Percentiles rank a stretch among this genome's conserved stretches.
These are phyloP conservation scores for Gossypium arboreum DNA, from an alignment of 345 rosid species.

Conservation along the genomic window DNA sequence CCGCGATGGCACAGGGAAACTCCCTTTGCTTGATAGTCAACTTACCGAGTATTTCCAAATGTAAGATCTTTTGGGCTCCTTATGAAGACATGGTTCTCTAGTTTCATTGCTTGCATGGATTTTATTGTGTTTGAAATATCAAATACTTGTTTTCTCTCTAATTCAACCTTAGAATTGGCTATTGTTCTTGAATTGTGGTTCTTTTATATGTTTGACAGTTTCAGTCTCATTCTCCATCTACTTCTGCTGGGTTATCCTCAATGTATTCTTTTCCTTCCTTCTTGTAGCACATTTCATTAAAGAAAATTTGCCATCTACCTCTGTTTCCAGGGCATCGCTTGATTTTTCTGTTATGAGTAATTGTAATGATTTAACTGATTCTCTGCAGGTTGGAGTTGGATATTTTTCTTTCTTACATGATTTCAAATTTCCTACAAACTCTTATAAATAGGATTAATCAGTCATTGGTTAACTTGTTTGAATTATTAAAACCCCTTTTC, in stretches of 20 bases:
- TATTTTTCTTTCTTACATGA: not conserved
- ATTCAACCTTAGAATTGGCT: not conserved
- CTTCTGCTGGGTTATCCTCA: not conserved
- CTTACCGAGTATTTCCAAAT: conserved; percentile 77
- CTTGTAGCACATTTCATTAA: not conserved
- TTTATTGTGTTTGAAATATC: not conserved
- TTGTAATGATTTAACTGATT: not conserved
- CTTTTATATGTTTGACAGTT: not conserved
- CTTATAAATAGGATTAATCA: not conserved
- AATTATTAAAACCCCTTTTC: not conserved
- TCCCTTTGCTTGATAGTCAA: conserved; percentile 73
- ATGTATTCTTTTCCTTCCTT: not conserved
- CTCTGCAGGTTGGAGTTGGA: not conserved
- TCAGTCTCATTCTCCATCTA: not conserved
- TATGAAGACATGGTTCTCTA: not conserved
- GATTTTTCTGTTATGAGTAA: not conserved
- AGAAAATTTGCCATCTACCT: not conserved
- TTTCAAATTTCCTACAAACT: not conserved
- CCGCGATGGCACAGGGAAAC: conserved; percentile 71
- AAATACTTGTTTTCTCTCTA: not conserved
- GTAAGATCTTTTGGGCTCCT: conserved; percentile 43
- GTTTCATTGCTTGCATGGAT: conserved; percentile 4
- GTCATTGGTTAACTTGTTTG: not conserved
- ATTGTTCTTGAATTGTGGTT: not conserved
- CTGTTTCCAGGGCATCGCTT: not conserved